Percentiles rank a stretch among this genome's conserved stretches.
phyloP scores from a whole-genome alignment of 352 stramenopile species.

The Pilasporangium apinafurcum region DNA sequence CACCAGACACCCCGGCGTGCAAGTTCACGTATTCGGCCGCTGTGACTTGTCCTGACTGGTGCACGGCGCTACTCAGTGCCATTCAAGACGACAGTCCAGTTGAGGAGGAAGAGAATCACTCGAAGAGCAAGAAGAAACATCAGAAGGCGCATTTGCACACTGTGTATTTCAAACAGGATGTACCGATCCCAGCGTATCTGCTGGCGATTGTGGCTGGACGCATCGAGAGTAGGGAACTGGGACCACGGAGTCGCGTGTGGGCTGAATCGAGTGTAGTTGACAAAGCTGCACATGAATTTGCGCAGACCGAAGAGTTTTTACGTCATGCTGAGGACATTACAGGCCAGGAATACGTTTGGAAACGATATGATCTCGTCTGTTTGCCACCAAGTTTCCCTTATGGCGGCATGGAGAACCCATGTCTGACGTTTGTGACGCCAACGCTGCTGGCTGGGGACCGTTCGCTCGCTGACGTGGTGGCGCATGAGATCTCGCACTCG shows the following conservation, averaged over 20 bases:
- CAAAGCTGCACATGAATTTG: slow-evolving; percentile 91
- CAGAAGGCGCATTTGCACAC: too few species aligned
- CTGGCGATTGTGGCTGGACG: slow-evolving; percentile 91
- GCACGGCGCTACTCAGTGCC: slow-evolving; percentile 91
- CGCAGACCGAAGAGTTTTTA: slow-evolving; percentile 93
- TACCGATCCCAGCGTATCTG: slow-evolving; percentile 96
- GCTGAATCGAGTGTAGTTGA: slow-evolving; percentile 91
- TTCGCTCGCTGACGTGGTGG: slow-evolving; percentile 94
- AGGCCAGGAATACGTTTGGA: slow-evolving; percentile 91
- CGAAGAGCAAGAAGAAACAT: slow-evolving; percentile 1
- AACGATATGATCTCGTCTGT: slow-evolving; percentile 97
- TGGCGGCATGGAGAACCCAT: slow-evolving; percentile 76
- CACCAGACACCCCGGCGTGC: slow-evolving; percentile 88
- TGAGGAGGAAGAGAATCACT: background rate
- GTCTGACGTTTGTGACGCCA: slow-evolving; percentile 96
- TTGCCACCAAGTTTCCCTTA: slow-evolving; percentile 93
- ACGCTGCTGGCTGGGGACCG: slow-evolving; percentile 93
- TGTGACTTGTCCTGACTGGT: slow-evolving; percentile 89
- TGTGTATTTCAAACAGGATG: slow-evolving; percentile 49
- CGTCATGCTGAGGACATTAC: slow-evolving; percentile 90
- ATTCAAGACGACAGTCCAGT: slow-evolving; percentile 17
- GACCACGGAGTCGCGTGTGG: slow-evolving; percentile 88
- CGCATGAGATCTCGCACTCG: slow-evolving; percentile 95
- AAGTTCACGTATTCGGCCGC: slow-evolving; percentile 94
- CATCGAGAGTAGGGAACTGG: slow-evolving; percentile 86